A percentile compares a stretch with the other conserved stretches of the same genome.
These are phyloP conservation scores for Sporisorium iseilematis-ciliati DNA, from an alignment of 1,284 basidiomycete species.

Conservation along the genomic window DNA sequence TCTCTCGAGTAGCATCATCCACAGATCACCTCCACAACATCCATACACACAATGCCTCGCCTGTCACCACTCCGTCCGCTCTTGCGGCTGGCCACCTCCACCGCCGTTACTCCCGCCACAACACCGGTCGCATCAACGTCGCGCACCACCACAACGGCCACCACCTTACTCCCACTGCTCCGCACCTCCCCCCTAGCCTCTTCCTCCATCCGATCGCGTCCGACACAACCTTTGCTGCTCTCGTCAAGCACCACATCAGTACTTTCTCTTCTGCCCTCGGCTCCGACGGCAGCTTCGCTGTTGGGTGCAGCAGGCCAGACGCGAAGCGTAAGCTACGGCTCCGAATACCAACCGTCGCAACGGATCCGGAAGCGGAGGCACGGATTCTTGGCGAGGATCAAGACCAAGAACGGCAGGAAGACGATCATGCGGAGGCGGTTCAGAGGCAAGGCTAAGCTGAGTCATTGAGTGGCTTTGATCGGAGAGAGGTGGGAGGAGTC, in stretches of 20 bases:
- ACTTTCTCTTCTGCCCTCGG: constrained; percentile 11
- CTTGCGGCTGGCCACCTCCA: constrained; percentile 6
- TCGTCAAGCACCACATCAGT: not conserved
- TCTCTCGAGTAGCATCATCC: not conserved
- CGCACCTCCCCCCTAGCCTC: not conserved
- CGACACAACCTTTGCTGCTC: not conserved
- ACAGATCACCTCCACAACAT: not conserved
- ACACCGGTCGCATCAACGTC: constrained; percentile 18
- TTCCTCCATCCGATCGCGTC: not conserved
- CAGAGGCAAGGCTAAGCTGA: constrained; percentile 51
- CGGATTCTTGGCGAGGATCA: constrained; percentile 82
- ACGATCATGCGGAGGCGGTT: constrained; percentile 72
- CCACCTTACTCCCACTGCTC: not conserved
- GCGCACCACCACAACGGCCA: not conserved
- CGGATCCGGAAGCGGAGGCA: constrained; percentile 87
- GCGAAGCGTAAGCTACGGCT: constrained; percentile 72
- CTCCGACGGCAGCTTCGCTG: not conserved
- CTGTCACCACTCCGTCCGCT: constrained; percentile 29
- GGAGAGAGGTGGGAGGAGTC: not conserved
- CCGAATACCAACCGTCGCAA: constrained; percentile 89
- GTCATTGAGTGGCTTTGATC: constrained; percentile 47
- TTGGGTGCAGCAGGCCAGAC: not conserved
- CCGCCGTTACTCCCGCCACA: not conserved
- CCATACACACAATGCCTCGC: constrained; percentile 24
- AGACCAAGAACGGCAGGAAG: constrained; percentile 76